phyloP scores from a whole-genome alignment of 2,329 filamentous ascomycete genomes.

The Dothidotthia symphoricarpi region DNA sequence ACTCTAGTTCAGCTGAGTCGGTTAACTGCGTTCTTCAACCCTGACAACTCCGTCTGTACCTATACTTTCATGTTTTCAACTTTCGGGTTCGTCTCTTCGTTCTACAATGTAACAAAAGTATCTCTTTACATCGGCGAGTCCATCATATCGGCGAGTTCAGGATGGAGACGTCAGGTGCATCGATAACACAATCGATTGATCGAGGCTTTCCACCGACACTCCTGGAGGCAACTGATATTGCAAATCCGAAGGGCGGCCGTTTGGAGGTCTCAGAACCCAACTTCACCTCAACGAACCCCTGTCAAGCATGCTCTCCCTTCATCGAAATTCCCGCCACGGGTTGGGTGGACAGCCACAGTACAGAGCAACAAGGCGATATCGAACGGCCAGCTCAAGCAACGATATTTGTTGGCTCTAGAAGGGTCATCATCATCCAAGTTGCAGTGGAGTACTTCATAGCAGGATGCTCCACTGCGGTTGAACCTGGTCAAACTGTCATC shows the following conservation, averaged over 20 bases:
- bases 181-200: constrained; percentile 22
- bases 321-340: constrained; percentile 28
- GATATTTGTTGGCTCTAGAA: constrained; percentile 16
- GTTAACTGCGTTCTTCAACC: no score
- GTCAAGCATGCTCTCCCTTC: constrained; percentile 30
- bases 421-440: constrained; percentile 18
- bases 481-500: constrained; percentile 20
- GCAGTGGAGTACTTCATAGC: constrained; percentile 1
- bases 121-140: no score
- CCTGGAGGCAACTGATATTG: constrained; percentile 19
- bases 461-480: constrained; percentile 20
- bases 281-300: constrained; percentile 26
- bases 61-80: no score
- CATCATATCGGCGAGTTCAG: constrained; percentile 1
- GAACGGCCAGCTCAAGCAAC: constrained; percentile 8
- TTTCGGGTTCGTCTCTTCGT: no score
- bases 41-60: no score
- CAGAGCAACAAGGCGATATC: constrained; percentile 20
- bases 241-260: constrained; percentile 32
- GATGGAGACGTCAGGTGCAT: constrained; percentile 4
- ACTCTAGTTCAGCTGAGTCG: no score
- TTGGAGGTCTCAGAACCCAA: constrained; percentile 34
- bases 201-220: constrained; percentile 27
- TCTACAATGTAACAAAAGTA: no score
- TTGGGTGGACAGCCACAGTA: constrained; percentile 19